Base-by-base conservation (phyloP, 1,284 basidiomycete genomes). In the Phlebopus sp. region DNA sequence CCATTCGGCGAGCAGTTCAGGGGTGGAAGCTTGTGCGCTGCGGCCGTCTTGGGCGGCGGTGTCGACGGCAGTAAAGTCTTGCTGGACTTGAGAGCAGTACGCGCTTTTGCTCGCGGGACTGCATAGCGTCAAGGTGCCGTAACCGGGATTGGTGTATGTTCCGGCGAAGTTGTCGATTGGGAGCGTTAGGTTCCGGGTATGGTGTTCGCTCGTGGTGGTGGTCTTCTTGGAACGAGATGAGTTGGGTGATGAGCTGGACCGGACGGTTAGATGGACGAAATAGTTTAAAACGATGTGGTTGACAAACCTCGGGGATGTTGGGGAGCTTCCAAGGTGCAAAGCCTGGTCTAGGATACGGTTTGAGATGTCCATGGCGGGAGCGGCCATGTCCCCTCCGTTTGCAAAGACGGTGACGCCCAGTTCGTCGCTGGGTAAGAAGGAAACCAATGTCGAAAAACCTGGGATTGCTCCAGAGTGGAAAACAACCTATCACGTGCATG, bases 101-200 rank as follows among this genome's bases (percentile, higher is more conserved):
- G 47, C 15, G 13, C 65, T 67, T 1, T 47, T 31, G 48, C 57
- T 61, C 3, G 46, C 49, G 0, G 66, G 50, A 13, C 58, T 47
- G 44, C 71, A 73, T 21, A 74, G 58, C 1, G 63, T 65, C 43
- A 74, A 47, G 7, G 58, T 38, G 25, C 68, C 70, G 23, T 74
- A 73, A 6, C 64, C 69, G 1, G 59, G 46, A 44, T 67, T 57
- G 11, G 41, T 11, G 52, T 70, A 74, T 0, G 66, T 70, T 4
- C 73, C 72, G 5, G 60, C 48, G n/a, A 64, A 60, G 1, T 38
- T 46, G 14, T 59, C 54, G 34, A 63, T 37, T 9, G 55, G 40
- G 4, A 50, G 27, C 3, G 42, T 41, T 0, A 27, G 10, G 21
- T 37, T 47, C n/a, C 31, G 29, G 14, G 9, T 9, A 18, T 31